A percentile compares a stretch with the other conserved stretches of the same genome.
phyloP scores from a whole-genome alignment of 352 stramenopile species.

The Globisporangium middletonii region DNA sequence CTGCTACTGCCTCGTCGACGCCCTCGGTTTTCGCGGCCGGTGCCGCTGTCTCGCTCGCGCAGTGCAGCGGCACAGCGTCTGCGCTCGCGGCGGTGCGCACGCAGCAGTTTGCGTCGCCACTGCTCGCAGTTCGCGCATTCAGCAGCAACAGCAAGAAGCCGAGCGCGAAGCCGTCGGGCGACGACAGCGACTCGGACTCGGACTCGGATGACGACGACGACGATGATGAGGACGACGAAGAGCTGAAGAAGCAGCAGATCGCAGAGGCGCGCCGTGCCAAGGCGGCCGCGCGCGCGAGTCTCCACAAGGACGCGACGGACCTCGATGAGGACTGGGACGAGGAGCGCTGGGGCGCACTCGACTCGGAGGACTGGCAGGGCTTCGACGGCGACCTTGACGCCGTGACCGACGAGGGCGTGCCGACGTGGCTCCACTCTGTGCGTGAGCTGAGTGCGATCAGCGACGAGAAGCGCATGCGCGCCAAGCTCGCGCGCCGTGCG shows the following conservation, averaged over 20 bases:
- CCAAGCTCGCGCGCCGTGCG: slow-evolving; percentile 54
- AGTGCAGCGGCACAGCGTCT: slow-evolving; percentile 4
- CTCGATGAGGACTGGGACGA: slow-evolving; percentile 61
- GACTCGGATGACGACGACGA: slow-evolving; percentile 29
- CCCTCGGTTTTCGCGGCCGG: slow-evolving; percentile 3
- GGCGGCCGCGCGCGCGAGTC: slow-evolving; percentile 13
- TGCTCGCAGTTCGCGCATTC: slow-evolving; percentile 23
- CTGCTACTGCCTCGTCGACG: background rate
- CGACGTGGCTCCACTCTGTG: slow-evolving; percentile 77
- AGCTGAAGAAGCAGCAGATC: slow-evolving; percentile 10
- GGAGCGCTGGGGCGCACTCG: slow-evolving; percentile 50
- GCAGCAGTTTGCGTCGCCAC: slow-evolving; percentile 5
- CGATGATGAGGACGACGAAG: slow-evolving; percentile 21
- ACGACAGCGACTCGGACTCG: slow-evolving; percentile 8
- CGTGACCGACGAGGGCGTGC: slow-evolving; percentile 69
- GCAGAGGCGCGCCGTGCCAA: slow-evolving; percentile 14
- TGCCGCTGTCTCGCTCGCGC: slow-evolving; percentile 5
- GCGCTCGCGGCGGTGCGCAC: slow-evolving; percentile 8
- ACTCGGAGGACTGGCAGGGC: slow-evolving; percentile 73
- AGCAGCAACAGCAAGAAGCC: slow-evolving; percentile 18
- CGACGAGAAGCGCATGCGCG: slow-evolving; percentile 58
- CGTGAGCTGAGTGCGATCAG: slow-evolving; percentile 62
- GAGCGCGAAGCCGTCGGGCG: slow-evolving; percentile 7
- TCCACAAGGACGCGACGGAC: slow-evolving; percentile 34
- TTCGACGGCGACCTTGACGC: slow-evolving; percentile 77